phyloP scores from a whole-genome alignment of 169 alveolate species.

The Miamiensis avidus region DNA sequence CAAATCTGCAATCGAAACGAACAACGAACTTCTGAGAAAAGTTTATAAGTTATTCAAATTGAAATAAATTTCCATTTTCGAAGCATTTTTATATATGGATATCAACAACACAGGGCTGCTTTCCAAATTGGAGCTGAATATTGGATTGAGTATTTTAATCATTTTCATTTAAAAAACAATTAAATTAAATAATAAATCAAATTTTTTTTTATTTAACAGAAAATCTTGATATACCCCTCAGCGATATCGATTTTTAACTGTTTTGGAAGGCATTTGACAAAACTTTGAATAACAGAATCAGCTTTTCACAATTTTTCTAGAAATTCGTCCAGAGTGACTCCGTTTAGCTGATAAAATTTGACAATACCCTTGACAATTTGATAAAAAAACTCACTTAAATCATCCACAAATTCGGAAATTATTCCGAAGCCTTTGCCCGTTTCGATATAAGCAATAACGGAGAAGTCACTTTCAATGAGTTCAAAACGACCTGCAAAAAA shows the following conservation, averaged over 20 bases:
- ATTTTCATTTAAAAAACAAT: too few relatives aligned
- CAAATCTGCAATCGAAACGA: constrained; percentile 7
- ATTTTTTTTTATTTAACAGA: too few relatives aligned
- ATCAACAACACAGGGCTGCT: constrained; percentile 5
- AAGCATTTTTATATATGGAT: constrained; percentile 18
- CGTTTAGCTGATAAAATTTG: constrained; percentile 6
- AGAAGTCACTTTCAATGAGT: background rate
- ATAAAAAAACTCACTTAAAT: constrained; percentile 15
- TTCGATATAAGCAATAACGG: constrained; percentile 12
- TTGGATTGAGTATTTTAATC: too few relatives aligned
- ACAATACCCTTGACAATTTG: constrained; percentile 9
- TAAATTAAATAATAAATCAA: too few relatives aligned
- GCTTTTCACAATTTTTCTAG: constrained; percentile 4
- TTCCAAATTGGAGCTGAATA: constrained; percentile 12
- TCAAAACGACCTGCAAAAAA: constrained; percentile 5
- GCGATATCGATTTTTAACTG: constrained; percentile 5
- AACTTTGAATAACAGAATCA: background rate
- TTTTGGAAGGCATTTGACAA: constrained; percentile 4
- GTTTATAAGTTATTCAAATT: constrained; percentile 4
- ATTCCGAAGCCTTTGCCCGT: background rate
- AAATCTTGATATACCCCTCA: constrained; percentile 14
- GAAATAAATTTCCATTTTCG: constrained; percentile 14
- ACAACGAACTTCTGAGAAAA: constrained; percentile 15
- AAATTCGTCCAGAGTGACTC: constrained; percentile 10
- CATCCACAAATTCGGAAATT: constrained; percentile 8